Percentiles rank a stretch among this genome's conserved stretches.
Evolutionary conservation across 192 early-diverging fungal genomes (phyloP).

Genomic region (Rhizophagus sp.): DNA sequence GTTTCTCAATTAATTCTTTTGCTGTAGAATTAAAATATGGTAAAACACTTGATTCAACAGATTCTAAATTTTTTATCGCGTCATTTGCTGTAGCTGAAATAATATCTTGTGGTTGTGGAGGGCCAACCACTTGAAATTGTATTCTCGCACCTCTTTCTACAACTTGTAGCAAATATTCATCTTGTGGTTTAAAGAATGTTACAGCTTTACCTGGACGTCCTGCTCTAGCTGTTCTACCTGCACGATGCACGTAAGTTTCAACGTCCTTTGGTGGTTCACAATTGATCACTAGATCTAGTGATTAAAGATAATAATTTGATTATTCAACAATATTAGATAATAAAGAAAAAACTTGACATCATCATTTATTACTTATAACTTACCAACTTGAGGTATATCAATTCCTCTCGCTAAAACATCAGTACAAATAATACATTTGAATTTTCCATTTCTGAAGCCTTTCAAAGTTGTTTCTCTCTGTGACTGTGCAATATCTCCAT

Average conservation of each 20-base stretch:
- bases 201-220: conserved; percentile 86
- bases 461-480: conserved; percentile 80
- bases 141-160: conserved; percentile 82
- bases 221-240: conserved; percentile 93
- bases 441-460: conserved; percentile 85
- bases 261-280: conserved; percentile 92
- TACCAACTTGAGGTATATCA: conserved; percentile 87
- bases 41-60: conserved; percentile 73
- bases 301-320: not conserved
- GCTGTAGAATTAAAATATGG: conserved; percentile 79
- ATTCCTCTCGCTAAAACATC: conserved; percentile 95
- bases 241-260: conserved; percentile 94
- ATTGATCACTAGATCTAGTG: conserved; percentile 89
- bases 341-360: not conserved
- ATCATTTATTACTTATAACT: not conserved
- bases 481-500: conserved; percentile 83
- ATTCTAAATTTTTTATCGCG: conserved; percentile 67
- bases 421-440: conserved; percentile 85
- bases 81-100: conserved; percentile 77
- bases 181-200: conserved; percentile 88
- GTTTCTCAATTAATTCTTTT: conserved; percentile 66
- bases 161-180: conserved; percentile 78
- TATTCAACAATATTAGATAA: not conserved
- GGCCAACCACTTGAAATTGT: conserved; percentile 73
- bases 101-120: conserved; percentile 91